Conservation (phyloP, 805 yeast species). For the Torulaspora maleeae region DNA sequence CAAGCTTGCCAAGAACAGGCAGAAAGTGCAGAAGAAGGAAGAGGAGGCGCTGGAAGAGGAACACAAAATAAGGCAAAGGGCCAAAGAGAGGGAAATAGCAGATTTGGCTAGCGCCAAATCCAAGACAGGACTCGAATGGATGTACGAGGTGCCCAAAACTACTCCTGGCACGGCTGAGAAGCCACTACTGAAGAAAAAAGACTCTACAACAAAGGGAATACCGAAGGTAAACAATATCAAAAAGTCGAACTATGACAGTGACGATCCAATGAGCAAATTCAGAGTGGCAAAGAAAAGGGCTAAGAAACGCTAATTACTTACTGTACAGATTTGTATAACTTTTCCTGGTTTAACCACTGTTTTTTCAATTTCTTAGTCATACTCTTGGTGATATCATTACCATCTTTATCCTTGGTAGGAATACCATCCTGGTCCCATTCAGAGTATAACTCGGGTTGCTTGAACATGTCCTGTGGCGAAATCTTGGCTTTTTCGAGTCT, state of each 20-base stretch:
- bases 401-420: conserved; percentile 70
- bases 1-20: conserved; percentile 74
- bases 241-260: conserved; percentile 16
- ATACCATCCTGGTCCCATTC: conserved; percentile 85
- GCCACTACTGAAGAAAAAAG: background rate
- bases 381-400: conserved; percentile 83
- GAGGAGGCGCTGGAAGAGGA: conserved; percentile 72
- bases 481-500: conserved; percentile 61
- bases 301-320: background rate
- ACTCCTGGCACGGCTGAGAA: background rate
- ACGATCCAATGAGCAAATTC: conserved; percentile 30
- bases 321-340: conserved; percentile 50
- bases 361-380: conserved; percentile 77
- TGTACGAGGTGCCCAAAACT: conserved; percentile 57
- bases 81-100: conserved; percentile 59
- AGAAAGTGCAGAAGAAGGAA: conserved; percentile 78
- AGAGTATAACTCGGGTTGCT: conserved; percentile 48
- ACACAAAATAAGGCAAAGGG: conserved; percentile 56
- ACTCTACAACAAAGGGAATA: conserved; percentile 1
- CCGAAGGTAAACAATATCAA: conserved; percentile 1
- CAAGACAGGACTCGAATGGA: conserved; percentile 67
- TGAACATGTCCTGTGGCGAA: conserved; percentile 71
- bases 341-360: conserved; percentile 73
- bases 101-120: conserved; percentile 38
- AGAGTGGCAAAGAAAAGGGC: conserved; percentile 9